phyloP scores from a whole-genome alignment of 768 basidiomycete genomes.

The Mycena metata region DNA sequence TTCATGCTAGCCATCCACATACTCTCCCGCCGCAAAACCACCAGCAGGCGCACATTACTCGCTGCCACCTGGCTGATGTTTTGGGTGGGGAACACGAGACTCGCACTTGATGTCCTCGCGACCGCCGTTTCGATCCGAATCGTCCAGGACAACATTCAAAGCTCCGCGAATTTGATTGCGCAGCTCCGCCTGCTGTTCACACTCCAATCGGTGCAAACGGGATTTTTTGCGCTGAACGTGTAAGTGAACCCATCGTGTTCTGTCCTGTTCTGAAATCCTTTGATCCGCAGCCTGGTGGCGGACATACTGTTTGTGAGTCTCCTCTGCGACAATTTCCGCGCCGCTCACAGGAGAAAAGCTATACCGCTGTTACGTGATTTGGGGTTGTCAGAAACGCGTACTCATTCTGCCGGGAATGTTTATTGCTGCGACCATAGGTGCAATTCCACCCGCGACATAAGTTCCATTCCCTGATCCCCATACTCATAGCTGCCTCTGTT shows the following conservation, averaged over 20 bases:
- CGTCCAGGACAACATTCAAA: slow-evolving; percentile 3
- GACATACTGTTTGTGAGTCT: not conserved
- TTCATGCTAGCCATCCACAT: not conserved
- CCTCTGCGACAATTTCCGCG: not conserved
- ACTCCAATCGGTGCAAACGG: not conserved
- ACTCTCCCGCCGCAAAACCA: not conserved
- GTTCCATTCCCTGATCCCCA: too few species aligned
- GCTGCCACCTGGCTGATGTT: slow-evolving; percentile 1
- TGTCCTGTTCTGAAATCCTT: not conserved
- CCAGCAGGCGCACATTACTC: not conserved
- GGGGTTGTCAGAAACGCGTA: not conserved
- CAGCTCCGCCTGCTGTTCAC: not conserved
- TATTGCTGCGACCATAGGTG: not conserved
- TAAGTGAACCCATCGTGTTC: not conserved
- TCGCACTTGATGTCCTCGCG: not conserved
- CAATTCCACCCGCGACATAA: not conserved
- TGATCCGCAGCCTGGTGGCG: not conserved
- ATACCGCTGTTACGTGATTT: not conserved
- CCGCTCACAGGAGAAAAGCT: not conserved
- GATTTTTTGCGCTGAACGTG: not conserved
- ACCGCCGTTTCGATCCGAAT: not conserved
- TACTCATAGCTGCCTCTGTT: too few species aligned
- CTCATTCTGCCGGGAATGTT: not conserved
- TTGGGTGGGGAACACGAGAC: not conserved
- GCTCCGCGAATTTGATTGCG: not conserved